These are phyloP conservation scores for Tolypocladium pustulatum DNA, from an alignment of 2,329 filamentous ascomycete species.

Conservation along the genomic window DNA sequence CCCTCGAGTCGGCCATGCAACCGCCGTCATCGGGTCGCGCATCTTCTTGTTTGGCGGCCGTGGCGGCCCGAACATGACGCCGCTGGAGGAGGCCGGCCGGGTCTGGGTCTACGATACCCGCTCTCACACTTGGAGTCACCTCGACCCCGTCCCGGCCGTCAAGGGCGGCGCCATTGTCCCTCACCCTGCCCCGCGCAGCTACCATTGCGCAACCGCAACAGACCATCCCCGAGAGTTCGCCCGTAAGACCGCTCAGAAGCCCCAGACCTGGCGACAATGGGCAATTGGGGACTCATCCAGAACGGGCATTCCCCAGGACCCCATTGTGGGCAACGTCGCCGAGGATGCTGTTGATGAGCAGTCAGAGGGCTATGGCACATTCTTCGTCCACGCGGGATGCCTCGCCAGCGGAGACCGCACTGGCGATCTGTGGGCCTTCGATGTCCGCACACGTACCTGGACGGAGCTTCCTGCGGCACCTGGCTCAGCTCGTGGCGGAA, in stretches of 20 bases:
- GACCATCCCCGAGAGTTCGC: conserved; percentile 45
- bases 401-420: conserved; percentile 49
- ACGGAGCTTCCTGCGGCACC: conserved; percentile 57
- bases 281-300: conserved; percentile 42
- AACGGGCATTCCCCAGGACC: conserved; percentile 48
- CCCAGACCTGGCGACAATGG: conserved; percentile 44
- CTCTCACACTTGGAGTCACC: conserved; percentile 50
- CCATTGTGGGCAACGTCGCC: conserved; percentile 46
- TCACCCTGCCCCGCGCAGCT: conserved; percentile 56
- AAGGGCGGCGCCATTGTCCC: conserved; percentile 28
- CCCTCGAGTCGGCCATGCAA: conserved; percentile 64
- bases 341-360: conserved; percentile 49
- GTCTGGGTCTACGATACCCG: conserved; percentile 68
- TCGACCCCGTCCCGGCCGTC: conserved; percentile 44
- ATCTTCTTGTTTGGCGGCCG: conserved; percentile 79
- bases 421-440: conserved; percentile 70
- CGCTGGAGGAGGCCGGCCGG: conserved; percentile 62
- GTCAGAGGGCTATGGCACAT: conserved; percentile 50
- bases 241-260: conserved; percentile 20
- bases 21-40: conserved; percentile 54
- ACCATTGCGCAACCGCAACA: conserved; percentile 52
- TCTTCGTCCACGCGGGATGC: conserved; percentile 71
- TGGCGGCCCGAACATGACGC: conserved; percentile 55
- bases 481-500: conserved; percentile 53
- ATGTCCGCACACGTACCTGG: conserved; percentile 55